These are phyloP conservation scores for Bretziella fagacearum DNA, from an alignment of 2,329 filamentous ascomycete species.

Conservation along the genomic window DNA sequence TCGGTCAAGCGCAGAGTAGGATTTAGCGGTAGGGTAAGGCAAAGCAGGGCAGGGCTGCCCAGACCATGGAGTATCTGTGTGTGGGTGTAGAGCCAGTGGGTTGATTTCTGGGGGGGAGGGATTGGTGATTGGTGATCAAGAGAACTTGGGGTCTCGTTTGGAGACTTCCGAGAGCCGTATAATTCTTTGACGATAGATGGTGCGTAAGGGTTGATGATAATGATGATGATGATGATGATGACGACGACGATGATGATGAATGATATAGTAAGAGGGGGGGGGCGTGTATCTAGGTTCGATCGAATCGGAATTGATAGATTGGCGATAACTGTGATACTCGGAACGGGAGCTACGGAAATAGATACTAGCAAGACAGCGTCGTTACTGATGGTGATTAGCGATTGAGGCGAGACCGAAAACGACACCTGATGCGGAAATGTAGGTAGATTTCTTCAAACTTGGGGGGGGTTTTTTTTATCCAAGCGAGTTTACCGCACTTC, in stretches of 20 bases:
- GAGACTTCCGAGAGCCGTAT: too few species aligned
- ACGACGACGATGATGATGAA: background rate
- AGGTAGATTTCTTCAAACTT: too few species aligned
- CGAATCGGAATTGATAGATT: too few species aligned
- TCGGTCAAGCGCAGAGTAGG: slow-evolving; percentile 2
- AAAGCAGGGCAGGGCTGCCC: background rate
- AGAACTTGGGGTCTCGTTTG: too few species aligned
- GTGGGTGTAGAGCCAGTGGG: background rate
- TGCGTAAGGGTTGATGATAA: too few species aligned
- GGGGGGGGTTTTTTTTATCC: too few species aligned
- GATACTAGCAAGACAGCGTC: background rate
- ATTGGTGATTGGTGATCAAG: background rate
- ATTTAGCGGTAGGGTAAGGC: slow-evolving; percentile 9
- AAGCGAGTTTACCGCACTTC: too few species aligned
- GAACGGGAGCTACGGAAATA: background rate
- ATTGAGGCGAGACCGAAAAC: background rate
- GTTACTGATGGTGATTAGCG: background rate
- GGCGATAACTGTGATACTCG: background rate
- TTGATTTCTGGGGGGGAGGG: background rate
- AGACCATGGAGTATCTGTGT: background rate
- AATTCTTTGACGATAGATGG: too few species aligned
- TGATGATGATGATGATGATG: too few species aligned
- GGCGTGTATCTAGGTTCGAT: background rate
- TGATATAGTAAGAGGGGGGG: background rate
- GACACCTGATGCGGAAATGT: background rate